These are phyloP conservation scores for Scheffersomyces ergatensis DNA, from an alignment of 805 yeast species.

Conservation along the genomic window DNA sequence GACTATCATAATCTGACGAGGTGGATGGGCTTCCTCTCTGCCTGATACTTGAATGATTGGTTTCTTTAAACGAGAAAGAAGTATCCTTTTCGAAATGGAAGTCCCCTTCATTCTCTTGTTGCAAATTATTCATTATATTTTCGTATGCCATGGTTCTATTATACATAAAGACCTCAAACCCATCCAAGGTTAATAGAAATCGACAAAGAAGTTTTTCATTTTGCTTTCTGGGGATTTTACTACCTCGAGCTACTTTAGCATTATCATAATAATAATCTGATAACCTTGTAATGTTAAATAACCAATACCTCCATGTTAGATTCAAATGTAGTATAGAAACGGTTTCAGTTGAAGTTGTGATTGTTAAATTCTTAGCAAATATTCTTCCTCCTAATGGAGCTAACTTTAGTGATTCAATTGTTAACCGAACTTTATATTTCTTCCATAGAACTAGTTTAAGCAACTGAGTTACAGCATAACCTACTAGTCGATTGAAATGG, in stretches of 20 bases:
- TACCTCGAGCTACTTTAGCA: neutral
- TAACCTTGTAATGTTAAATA: conserved; percentile 41
- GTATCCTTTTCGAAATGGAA: conserved; percentile 3
- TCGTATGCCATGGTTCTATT: conserved; percentile 81
- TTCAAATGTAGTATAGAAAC: conserved; percentile 67
- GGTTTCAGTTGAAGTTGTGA: conserved; percentile 73
- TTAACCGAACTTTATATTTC: conserved; percentile 52
- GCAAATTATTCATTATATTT: conserved; percentile 45
- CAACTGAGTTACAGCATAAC: conserved; percentile 50
- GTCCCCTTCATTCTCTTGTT: conserved; percentile 3
- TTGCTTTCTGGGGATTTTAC: conserved; percentile 13
- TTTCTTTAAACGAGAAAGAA: conserved; percentile 4
- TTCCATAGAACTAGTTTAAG: conserved; percentile 65
- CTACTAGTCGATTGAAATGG: conserved; percentile 73
- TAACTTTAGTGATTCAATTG: conserved; percentile 70
- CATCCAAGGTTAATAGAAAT: conserved; percentile 59
- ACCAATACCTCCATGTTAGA: conserved; percentile 92
- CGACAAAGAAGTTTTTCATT: conserved; percentile 56
- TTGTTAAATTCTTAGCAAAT: conserved; percentile 70
- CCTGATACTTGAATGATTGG: conserved; percentile 2
- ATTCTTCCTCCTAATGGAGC: conserved; percentile 82
- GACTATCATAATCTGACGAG: conserved; percentile 4
- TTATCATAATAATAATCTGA: conserved; percentile 27
- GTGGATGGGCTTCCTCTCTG: conserved; percentile 10
- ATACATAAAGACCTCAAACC: conserved; percentile 79